Evolutionary conservation across 768 basidiomycete genomes (phyloP).

Genomic region (Hortiboletus campestris): DNA sequence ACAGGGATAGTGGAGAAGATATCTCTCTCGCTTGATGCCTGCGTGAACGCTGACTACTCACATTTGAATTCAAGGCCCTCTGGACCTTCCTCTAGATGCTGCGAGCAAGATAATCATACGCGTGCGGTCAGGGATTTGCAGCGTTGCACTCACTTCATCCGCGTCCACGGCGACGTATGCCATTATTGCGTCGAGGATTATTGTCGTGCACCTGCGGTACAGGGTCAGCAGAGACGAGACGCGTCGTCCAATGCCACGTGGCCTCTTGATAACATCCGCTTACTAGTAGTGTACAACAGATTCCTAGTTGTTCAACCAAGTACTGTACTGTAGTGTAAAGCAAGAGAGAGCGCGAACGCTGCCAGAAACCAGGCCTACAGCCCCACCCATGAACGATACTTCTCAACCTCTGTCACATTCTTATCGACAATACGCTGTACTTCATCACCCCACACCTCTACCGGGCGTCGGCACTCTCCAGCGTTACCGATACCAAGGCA

Average conservation of each 20-base stretch:
- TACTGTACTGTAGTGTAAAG: no score
- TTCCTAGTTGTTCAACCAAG: no score
- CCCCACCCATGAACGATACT: conserved; percentile 52
- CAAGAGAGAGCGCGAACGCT: not conserved
- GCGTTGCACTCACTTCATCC: conserved; percentile 55
- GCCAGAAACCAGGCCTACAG: not conserved
- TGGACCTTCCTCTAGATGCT: conserved; percentile 65
- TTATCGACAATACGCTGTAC: conserved; percentile 56
- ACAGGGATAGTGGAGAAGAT: not conserved
- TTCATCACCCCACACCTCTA: conserved; percentile 70
- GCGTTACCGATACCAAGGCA: conserved; percentile 32
- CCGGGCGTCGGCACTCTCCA: conserved; percentile 33
- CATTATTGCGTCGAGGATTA: conserved; percentile 36
- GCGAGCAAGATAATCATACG: conserved; percentile 1
- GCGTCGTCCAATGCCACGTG: conserved; percentile 6
- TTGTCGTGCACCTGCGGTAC: not conserved
- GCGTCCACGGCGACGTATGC: conserved; percentile 71
- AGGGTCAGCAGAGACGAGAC: not conserved
- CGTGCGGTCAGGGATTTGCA: no score
- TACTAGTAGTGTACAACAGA: no score
- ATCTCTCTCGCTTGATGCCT: not conserved
- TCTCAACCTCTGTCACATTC: conserved; percentile 57
- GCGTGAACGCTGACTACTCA: conserved; percentile 25
- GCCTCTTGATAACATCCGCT: no score
- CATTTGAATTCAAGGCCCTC: conserved; percentile 75